Evolutionary conservation across 768 basidiomycete genomes (phyloP), one percentile per base, ranked within the genome.

Genomic region (Nidula microcarpa): DNA sequence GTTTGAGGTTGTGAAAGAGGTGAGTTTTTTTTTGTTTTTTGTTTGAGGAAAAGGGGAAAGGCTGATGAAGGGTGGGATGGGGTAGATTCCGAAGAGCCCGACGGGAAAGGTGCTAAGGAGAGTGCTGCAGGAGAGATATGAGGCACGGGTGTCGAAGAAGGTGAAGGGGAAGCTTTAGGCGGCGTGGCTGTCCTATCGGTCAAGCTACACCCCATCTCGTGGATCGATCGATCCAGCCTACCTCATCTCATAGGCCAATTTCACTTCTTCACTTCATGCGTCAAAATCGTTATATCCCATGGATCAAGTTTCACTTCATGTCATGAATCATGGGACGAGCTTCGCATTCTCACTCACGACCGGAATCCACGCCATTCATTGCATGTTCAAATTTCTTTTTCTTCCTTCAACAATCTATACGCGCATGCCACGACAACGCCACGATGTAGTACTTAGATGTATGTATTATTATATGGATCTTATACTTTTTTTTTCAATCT

Each of bases 61-160:
- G 23, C 23, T n/a, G 10, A n/a, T 34, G 23, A 33, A 49, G 43
- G 43, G 9, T 33, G 23, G 55, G 33, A 49, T 35, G 11, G 23
- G 23, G 23, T 49, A 87, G 87, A 84, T 90, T 44, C 89, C 89
- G 1, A 91, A 89, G 58, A 79, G 78, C 0, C 84, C 85, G 0
- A 88, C 86, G 6, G 89, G 89, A 1, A 91, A 91, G 69, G 79
- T 81, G 1, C 64, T 90, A 44, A 76, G 87, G 6, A 71, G 87
- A 16, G 70, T 77, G 3, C 65, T 91, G 52, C 80, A 84, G 52
- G 86, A 87, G 10, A 69, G 67, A 39, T 80, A 85, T 57, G 84
- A 87, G 62, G 60, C 62, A 51, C 53, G 62, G 46, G 41, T 58
- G n/a, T 56, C 61, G 57, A 62, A 58, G 47, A 66, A 55, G 57